These are phyloP conservation scores for Pterothamnion heteromorphum DNA, from an alignment of 31 red algal genomes.

Conservation along the genomic window DNA sequence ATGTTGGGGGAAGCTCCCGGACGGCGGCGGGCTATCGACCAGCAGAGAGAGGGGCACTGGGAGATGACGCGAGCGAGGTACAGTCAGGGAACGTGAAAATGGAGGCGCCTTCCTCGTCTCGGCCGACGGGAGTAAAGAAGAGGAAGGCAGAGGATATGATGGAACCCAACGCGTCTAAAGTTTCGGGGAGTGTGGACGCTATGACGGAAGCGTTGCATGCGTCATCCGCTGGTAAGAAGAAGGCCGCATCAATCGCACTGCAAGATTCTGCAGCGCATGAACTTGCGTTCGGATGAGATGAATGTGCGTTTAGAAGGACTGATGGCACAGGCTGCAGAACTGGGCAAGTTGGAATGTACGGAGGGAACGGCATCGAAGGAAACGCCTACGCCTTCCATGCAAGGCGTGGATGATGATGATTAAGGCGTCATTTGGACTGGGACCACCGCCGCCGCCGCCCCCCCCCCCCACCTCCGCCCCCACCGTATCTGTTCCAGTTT, in stretches of 20 bases:
- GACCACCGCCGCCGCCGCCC: no score
- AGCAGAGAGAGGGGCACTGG: no score
- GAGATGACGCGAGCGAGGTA: no score
- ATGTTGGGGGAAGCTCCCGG: neutral
- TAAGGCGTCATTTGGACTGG: no score
- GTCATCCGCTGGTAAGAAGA: neutral
- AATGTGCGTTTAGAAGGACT: constrained; percentile 14
- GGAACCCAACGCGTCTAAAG: neutral
- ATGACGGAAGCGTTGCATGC: constrained; percentile 8
- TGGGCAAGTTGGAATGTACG: no score
- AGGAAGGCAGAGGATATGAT: neutral
- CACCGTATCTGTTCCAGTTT: no score
- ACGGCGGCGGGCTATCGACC: neutral
- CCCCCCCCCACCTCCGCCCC: no score
- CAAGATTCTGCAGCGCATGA: constrained; percentile 26
- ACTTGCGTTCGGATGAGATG: neutral
- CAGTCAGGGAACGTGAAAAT: neutral
- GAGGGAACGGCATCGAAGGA: no score
- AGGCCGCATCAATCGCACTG: neutral
- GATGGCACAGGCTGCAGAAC: neutral
- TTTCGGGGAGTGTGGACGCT: neutral
- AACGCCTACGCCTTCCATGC: no score
- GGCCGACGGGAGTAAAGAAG: neutral
- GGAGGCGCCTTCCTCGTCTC: neutral
- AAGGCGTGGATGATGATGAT: no score